Evolutionary conservation across 768 basidiomycete species (phyloP).

Genomic region (Collybiopsis confluens): DNA sequence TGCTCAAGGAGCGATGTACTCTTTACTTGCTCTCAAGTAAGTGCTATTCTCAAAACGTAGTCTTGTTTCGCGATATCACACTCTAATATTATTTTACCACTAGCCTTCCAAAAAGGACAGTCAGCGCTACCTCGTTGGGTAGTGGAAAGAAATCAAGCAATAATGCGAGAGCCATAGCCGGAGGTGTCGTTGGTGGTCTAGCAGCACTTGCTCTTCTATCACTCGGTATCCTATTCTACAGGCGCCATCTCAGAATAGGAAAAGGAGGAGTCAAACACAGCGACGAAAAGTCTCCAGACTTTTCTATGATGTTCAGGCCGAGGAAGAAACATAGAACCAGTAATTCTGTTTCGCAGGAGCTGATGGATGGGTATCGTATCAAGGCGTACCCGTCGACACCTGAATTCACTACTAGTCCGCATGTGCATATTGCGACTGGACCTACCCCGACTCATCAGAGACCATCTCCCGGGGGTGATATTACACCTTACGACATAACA

Average conservation of each 20-base stretch:
- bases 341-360: too few species aligned
- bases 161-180: conserved; percentile 5
- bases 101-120: not conserved
- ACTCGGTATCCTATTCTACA: not conserved
- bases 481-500: too few species aligned
- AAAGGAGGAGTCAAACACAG: not conserved
- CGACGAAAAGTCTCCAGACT: not conserved
- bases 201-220: not conserved
- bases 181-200: not conserved
- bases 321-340: too few species aligned
- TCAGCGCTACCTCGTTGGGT: not conserved
- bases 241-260: not conserved
- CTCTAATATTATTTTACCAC: not conserved
- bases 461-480: too few species aligned
- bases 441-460: too few species aligned
- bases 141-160: not conserved
- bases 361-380: too few species aligned
- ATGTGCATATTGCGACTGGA: too few species aligned
- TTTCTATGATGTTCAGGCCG: too few species aligned
- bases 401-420: too few species aligned
- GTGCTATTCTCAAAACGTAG: too few species aligned
- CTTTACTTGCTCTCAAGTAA: conserved; percentile 17
- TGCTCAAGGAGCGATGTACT: conserved; percentile 30
- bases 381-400: not conserved
- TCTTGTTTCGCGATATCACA: too few species aligned